Evolutionary conservation across 2,329 filamentous ascomycete genomes (phyloP).

Genomic region (Fusarium sp.): DNA sequence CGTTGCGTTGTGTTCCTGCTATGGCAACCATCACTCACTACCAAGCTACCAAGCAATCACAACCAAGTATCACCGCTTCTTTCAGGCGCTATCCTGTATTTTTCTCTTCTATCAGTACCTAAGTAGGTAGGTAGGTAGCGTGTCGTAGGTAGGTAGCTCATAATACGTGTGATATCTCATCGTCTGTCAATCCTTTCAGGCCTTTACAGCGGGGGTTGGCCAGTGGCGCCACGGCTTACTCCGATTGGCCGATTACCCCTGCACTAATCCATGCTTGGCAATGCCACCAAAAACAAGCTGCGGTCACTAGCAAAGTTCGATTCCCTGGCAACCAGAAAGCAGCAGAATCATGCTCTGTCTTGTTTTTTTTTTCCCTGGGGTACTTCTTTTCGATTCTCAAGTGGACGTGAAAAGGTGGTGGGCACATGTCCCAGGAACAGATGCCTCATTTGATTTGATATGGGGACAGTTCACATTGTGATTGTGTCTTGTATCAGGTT

Average conservation of each 20-base stretch:
- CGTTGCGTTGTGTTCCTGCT: constrained; percentile 22
- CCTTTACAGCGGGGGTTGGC: constrained; percentile 43
- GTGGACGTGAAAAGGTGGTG: constrained; percentile 17
- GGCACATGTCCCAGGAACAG: constrained; percentile 32
- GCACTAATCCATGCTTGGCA: constrained; percentile 31
- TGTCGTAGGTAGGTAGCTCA: constrained; percentile 6
- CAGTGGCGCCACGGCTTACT: constrained; percentile 20
- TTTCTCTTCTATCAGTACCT: neutral
- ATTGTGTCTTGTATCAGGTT: constrained; percentile 32
- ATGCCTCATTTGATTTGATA: neutral
- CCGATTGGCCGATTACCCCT: constrained; percentile 42
- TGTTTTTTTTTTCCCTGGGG: constrained; percentile 31
- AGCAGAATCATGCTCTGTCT: constrained; percentile 23
- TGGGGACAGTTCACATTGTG: neutral
- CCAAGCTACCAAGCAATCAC: constrained; percentile 28
- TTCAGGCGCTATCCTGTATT: constrained; percentile 3
- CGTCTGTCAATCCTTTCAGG: constrained; percentile 36
- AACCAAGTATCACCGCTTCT: constrained; percentile 25
- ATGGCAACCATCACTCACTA: constrained; percentile 25
- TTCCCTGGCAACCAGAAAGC: constrained; percentile 39
- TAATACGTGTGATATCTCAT: constrained; percentile 38
- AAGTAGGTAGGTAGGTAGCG: too few species aligned
- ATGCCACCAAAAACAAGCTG: constrained; percentile 29
- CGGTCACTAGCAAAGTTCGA: constrained; percentile 29
- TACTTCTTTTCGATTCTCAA: constrained; percentile 32